Evolutionary conservation across 495 filamentous ascomycete genomes (phyloP).

Genomic region (Acidomyces sp.): DNA sequence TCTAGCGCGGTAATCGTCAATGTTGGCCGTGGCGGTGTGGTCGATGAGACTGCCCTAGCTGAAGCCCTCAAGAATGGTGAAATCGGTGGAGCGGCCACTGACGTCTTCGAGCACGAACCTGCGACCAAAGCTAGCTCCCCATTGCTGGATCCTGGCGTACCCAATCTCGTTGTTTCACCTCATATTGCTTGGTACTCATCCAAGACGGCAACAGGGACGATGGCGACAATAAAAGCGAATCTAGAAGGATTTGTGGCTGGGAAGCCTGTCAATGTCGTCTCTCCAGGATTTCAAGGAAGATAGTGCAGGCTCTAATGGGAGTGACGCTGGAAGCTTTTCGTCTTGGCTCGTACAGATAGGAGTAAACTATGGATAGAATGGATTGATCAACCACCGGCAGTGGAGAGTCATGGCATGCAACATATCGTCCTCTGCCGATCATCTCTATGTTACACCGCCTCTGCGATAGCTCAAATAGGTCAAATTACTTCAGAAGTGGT

Average conservation of each 20-base stretch:
- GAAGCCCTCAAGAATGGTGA: conserved; percentile 33
- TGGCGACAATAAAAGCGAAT: conserved; percentile 5
- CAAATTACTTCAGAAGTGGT: no score
- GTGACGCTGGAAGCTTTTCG: no score
- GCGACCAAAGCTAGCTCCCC: conserved; percentile 25
- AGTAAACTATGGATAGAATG: no score
- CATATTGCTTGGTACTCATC: conserved; percentile 27
- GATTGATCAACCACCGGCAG: no score
- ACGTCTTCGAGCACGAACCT: conserved; percentile 44
- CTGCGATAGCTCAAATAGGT: no score
- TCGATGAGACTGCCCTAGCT: conserved; percentile 40
- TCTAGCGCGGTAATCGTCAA: conserved; percentile 37
- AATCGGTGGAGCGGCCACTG: conserved; percentile 41
- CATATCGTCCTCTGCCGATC: no score
- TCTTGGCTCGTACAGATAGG: no score
- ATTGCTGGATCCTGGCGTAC: conserved; percentile 19
- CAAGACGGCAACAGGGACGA: conserved; percentile 16
- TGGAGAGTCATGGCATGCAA: no score
- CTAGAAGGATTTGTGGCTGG: conserved; percentile 16
- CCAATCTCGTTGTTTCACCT: conserved; percentile 23
- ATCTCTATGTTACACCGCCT: no score
- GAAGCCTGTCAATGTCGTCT: conserved; percentile 5
- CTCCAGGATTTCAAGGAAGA: no score
- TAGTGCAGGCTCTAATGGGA: no score
- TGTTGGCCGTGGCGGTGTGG: conserved; percentile 44